Percentiles rank a stretch among this genome's conserved stretches.
These are phyloP conservation scores for Crithidia fasciculata DNA, from an alignment of 208 protist genomes.

Conservation along the genomic window DNA sequence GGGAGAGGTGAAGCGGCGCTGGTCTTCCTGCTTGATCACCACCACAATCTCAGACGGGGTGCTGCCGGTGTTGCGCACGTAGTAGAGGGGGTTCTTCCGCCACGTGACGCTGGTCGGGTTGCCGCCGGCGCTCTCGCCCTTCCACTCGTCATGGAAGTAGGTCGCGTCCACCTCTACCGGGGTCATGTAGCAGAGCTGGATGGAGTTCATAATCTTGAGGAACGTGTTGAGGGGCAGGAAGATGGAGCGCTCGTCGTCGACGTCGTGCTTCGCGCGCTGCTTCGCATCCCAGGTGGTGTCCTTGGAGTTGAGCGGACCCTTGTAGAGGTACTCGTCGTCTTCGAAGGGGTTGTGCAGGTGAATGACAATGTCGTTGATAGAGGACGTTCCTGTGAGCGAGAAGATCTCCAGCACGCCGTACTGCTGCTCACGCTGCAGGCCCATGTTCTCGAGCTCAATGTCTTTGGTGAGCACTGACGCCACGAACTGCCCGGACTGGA, in stretches of 20 bases:
- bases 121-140: constrained; percentile 52
- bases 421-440: constrained; percentile 70
- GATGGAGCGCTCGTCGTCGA: constrained; percentile 56
- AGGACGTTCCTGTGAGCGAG: constrained; percentile 49
- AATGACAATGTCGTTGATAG: constrained; percentile 56
- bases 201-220: constrained; percentile 44
- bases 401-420: constrained; percentile 74
- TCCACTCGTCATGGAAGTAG: constrained; percentile 58
- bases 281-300: constrained; percentile 61
- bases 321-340: constrained; percentile 59
- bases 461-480: constrained; percentile 49
- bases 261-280: constrained; percentile 40
- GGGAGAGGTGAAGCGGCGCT: constrained; percentile 48
- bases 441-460: constrained; percentile 35
- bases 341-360: constrained; percentile 75
- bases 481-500: constrained; percentile 58
- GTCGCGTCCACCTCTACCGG: constrained; percentile 35
- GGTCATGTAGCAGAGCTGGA: constrained; percentile 69
- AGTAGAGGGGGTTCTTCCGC: constrained; percentile 79
- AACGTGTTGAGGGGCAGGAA: constrained; percentile 65
- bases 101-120: constrained; percentile 74
- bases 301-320: constrained; percentile 53
- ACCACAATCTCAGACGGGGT: constrained; percentile 43
- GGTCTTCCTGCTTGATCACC: constrained; percentile 65
- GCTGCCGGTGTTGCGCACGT: constrained; percentile 53